A percentile compares a stretch with the other conserved stretches of the same genome.
phyloP scores from a whole-genome alignment of 1,139 yeast species.

The Suhomyces taliae region DNA sequence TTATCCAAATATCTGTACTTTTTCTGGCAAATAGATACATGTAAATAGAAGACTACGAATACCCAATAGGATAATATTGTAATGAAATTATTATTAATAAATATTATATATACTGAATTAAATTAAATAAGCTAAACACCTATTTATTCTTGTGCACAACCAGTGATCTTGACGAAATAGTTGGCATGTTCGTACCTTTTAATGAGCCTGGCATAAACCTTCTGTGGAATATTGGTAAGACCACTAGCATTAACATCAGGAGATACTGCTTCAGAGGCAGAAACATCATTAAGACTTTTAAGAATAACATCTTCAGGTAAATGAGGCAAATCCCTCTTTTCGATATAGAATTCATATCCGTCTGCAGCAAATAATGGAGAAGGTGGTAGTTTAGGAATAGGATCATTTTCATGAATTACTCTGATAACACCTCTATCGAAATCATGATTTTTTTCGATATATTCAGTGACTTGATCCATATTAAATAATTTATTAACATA shows the following conservation, averaged over 20 bases:
- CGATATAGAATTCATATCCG: slow-evolving; percentile 51
- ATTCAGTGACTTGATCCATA: slow-evolving; percentile 24
- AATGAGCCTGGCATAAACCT: slow-evolving; percentile 3
- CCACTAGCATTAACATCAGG: neutral
- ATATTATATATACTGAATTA: too few species aligned
- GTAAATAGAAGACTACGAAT: too few species aligned
- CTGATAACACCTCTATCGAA: slow-evolving; percentile 43
- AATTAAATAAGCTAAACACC: neutral
- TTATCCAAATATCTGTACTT: too few species aligned
- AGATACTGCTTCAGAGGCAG: neutral
- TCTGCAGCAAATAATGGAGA: slow-evolving; percentile 41
- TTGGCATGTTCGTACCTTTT: slow-evolving; percentile 36
- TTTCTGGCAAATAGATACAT: too few species aligned
- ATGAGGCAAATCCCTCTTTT: slow-evolving; percentile 49
- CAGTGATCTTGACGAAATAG: slow-evolving; percentile 35
- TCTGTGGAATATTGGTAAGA: neutral
- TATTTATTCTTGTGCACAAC: slow-evolving; percentile 23
- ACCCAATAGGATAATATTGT: too few species aligned
- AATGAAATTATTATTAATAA: too few species aligned
- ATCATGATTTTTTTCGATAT: slow-evolving; percentile 12
- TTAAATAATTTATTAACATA: slow-evolving; percentile 55
- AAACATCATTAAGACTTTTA: slow-evolving; percentile 1
- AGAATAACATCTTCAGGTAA: slow-evolving; percentile 30
- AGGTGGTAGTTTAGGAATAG: slow-evolving; percentile 62
- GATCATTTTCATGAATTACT: slow-evolving; percentile 56